These are phyloP conservation scores for Anaeromyces robustus DNA, from an alignment of 192 early-diverging fungal genomes.

Conservation along the genomic window DNA sequence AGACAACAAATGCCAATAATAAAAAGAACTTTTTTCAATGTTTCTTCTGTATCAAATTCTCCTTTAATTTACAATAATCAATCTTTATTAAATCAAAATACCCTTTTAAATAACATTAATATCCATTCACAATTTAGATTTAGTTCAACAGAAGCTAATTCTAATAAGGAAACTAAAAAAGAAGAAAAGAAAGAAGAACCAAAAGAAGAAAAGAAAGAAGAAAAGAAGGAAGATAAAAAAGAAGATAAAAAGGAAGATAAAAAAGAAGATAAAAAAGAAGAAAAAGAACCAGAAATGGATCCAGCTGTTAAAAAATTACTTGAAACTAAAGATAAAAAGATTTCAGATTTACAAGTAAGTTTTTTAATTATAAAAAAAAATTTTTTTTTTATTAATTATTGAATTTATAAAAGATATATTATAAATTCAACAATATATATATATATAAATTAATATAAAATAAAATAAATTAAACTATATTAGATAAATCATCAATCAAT, in stretches of 20 bases:
- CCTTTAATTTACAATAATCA: neutral
- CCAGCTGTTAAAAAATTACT: slow-evolving; percentile 1
- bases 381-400: neutral
- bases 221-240: neutral
- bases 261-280: neutral
- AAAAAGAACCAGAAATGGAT: slow-evolving; percentile 2
- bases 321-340: slow-evolving; percentile 62
- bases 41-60: neutral
- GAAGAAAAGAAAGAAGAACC: slow-evolving; percentile 9
- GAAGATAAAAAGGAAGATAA: neutral
- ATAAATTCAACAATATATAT: no score
- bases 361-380: no score
- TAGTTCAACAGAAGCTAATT: neutral
- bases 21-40: neutral
- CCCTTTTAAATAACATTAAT: neutral
- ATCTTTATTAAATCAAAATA: neutral
- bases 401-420: no score
- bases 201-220: slow-evolving; percentile 8
- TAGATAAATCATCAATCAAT: no score
- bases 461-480: no score
- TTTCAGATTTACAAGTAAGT: slow-evolving; percentile 60
- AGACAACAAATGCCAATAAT: neutral
- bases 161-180: neutral
- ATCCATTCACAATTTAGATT: neutral
- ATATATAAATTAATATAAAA: no score